Base-by-base conservation (phyloP, 495 filamentous ascomycete species). In the Penicillium cosmopolitanum region DNA sequence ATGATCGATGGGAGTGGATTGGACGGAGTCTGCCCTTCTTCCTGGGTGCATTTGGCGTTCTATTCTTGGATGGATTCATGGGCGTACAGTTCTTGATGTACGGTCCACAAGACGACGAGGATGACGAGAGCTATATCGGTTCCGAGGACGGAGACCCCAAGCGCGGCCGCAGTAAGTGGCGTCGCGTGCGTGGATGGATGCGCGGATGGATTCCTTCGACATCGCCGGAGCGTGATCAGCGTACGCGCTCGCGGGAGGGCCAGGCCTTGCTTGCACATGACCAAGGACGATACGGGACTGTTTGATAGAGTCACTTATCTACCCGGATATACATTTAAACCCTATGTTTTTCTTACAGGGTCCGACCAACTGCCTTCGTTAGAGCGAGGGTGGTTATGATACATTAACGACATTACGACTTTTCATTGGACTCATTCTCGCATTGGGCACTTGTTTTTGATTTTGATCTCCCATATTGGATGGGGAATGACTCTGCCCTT, bases 21-120 rank as follows among this genome's bases (percentile, higher is more conserved):
- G 66, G 69, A 15, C 77, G 81, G 4, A 80, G 86, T 3, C 65
- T 80, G n/a, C 88, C 88, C 1, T 91, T 91, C 68, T 91, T 87
- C 70, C 76, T 91, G 2, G 88, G 88, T 11, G 87, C 88, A 3
- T 86, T 86, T 19, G 88, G 89, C 9, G 89, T 91, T 23, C 72
- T 91, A 12, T 78, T 74, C 9, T 67, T 90, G 58, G 88, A 91
- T 73, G 87, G 82, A 0, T 82, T 78, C 18, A 82, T 91, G 63
- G 87, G 85, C 0, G 66, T 87, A 51, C 88, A 91, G 61, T 91
- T 88, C 65, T 70, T 84, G 53, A 72, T 80, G 64, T 89, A 83
- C 65, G 85, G 85, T 0, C 75, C 81, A 16, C 65, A 69, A 15
- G 66, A 64, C 50, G 66, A 64, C 50, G 54, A 70, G 57, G 58